These are phyloP conservation scores for Salisapilia sapeloensis DNA, from an alignment of 352 stramenopile species.

Conservation along the genomic window DNA sequence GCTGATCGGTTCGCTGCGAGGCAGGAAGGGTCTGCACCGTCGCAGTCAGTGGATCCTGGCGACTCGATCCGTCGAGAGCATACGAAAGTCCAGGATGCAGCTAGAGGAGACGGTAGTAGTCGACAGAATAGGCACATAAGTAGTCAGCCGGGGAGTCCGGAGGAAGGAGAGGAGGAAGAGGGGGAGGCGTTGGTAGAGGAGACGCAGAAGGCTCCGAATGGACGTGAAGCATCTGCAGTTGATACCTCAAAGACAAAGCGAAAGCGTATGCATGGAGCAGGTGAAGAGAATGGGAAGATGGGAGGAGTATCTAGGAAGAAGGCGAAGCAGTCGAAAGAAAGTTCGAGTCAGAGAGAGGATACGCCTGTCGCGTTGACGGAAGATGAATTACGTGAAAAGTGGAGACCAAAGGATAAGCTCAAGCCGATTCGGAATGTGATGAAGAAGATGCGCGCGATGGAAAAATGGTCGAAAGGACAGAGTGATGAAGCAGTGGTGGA, in stretches of 20 bases:
- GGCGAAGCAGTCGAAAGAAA: no score
- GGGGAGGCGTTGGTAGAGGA: not conserved
- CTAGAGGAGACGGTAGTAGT: no score
- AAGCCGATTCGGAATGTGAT: constrained; percentile 63
- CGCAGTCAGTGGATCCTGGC: no score
- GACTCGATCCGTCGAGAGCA: no score
- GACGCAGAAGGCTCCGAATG: not conserved
- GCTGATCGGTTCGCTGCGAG: constrained; percentile 38
- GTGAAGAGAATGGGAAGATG: constrained; percentile 13
- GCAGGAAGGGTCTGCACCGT: constrained; percentile 5
- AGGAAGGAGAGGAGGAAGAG: not conserved
- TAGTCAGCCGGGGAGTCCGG: not conserved
- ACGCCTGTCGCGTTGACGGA: constrained; percentile 28
- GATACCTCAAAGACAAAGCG: not conserved
- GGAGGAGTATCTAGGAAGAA: constrained; percentile 6
- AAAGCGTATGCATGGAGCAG: constrained; percentile 12
- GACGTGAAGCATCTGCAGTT: not conserved
- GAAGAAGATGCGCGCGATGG: constrained; percentile 82
- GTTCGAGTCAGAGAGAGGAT: no score
- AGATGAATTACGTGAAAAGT: constrained; percentile 53
- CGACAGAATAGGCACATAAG: no score
- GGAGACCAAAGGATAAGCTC: constrained; percentile 55
- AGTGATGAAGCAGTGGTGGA: constrained; percentile 73
- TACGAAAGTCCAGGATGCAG: no score
- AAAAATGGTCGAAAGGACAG: constrained; percentile 60